Evolutionary conservation across 805 yeast genomes (phyloP).

Genomic region (Kluyveromyces aestuarii): DNA sequence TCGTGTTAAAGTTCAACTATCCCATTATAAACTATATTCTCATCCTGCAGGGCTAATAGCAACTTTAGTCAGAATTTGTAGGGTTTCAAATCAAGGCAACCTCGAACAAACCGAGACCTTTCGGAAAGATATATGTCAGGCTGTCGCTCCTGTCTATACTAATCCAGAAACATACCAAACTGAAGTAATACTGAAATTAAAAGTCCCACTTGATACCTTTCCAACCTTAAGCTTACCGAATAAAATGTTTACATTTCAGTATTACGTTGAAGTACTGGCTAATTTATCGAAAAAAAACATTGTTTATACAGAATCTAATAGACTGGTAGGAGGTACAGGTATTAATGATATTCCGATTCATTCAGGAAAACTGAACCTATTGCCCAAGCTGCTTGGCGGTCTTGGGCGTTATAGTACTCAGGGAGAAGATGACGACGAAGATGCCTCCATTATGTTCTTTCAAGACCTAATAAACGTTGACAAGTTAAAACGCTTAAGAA

Average conservation of each 20-base stretch:
- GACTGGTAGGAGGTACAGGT: conserved; percentile 5
- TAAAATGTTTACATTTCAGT: conserved; percentile 63
- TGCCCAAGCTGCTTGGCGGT: conserved; percentile 2
- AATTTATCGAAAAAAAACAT: conserved; percentile 59
- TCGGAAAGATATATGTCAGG: conserved; percentile 76
- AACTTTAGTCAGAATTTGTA: conserved; percentile 72
- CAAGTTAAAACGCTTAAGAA: conserved; percentile 60
- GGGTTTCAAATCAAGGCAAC: conserved; percentile 50
- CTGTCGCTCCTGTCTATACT: conserved; percentile 66
- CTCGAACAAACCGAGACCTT: conserved; percentile 47
- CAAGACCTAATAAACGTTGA: conserved; percentile 65
- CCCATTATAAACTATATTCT: conserved; percentile 63
- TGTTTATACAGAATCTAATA: conserved; percentile 27
- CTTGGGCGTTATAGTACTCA: background rate
- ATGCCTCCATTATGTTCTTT: conserved; percentile 20
- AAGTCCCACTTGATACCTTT: conserved; percentile 77
- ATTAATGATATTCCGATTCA: background rate
- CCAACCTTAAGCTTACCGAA: conserved; percentile 67
- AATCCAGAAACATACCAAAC: conserved; percentile 54
- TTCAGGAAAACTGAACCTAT: background rate
- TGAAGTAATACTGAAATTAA: conserved; percentile 50
- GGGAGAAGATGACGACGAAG: conserved; percentile 11
- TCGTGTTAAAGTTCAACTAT: conserved; percentile 57
- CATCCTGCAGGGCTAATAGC: conserved; percentile 67
- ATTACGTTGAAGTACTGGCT: conserved; percentile 75